Evolutionary conservation across 805 yeast genomes (phyloP), one percentile per base, ranked within the genome.

Genomic region (Saccharomycopsis schoenii): DNA sequence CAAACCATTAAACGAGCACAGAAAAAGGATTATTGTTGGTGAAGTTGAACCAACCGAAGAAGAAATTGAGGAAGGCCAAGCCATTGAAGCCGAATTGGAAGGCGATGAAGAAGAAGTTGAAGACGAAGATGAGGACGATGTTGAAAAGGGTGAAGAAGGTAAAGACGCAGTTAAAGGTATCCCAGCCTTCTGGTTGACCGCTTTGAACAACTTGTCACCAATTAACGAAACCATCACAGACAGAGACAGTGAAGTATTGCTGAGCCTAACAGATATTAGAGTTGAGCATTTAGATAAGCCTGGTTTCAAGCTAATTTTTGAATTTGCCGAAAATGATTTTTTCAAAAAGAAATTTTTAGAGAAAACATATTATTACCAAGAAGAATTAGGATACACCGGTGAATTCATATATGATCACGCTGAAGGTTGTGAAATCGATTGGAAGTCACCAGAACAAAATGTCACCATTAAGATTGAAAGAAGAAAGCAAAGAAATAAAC

Each of bases 381-480:
- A 89, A 63, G 96, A 93, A 74, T 80, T 91, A 67, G 97, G 97
- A 24, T 89, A 90, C 74, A 85, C 92, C 37, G 97, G 99, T 39
- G 99, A 94, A 73, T 93, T 89, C 73, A 91, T 94, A 67, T 94
- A 93, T 74, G 97, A 93, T 75, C 96, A 89, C 71, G 98, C 99
- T 12, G 96, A 89, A 71, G 98, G 98, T 60, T 79, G 82, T 66
- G 85, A 83, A 61, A 88, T 94, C 72, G 77, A 86, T 67, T 94
- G 99, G 99, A 77, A 76, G 65, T 81, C 85, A 59, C 85, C 85
- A 68, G 96, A 86, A 67, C 77, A 78, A 64, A 93, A 94, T 71
- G 91, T 89, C 59, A 93, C 98, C 19, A 83, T 94, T 61, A 76
- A 78, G 62, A 85, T 94, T 61, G 97, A 93, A 78, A 88, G 89